Evolutionary conservation across 768 basidiomycete species (phyloP).

Genomic region (Royoungia palumana): DNA sequence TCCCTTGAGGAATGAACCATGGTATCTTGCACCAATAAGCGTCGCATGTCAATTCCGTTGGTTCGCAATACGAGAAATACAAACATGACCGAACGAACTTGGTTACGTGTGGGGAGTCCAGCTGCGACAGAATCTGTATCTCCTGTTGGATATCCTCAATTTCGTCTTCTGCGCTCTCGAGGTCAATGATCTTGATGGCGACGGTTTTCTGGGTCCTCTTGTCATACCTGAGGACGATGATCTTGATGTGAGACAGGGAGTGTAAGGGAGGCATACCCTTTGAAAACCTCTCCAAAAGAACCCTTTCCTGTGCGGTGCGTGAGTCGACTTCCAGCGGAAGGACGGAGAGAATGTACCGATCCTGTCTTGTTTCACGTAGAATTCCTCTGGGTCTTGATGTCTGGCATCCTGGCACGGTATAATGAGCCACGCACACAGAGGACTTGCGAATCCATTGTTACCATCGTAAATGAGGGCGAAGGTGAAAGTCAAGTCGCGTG

Average conservation of each 20-base stretch:
- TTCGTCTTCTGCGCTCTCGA: slow-evolving; percentile 98
- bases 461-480: slow-evolving; percentile 17
- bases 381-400: slow-evolving; percentile 90
- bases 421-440: slow-evolving; percentile 6
- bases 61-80: slow-evolving; percentile 26
- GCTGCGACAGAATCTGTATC: slow-evolving; percentile 94
- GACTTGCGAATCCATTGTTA: slow-evolving; percentile 2
- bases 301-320: slow-evolving; percentile 71
- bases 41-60: slow-evolving; percentile 31
- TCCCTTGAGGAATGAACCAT: slow-evolving; percentile 94
- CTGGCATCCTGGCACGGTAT: slow-evolving; percentile 50
- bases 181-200: slow-evolving; percentile 99
- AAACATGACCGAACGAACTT: slow-evolving; percentile 57
- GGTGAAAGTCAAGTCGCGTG: slow-evolving; percentile 12
- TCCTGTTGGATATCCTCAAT: slow-evolving; percentile 99
- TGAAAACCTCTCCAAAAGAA: slow-evolving; percentile 99
- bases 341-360: slow-evolving; percentile 61
- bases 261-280: slow-evolving; percentile 60
- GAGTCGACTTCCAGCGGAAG: slow-evolving; percentile 15
- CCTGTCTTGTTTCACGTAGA: slow-evolving; percentile 95
- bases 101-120: slow-evolving; percentile 95
- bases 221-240: slow-evolving; percentile 63
- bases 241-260: slow-evolving; percentile 3
- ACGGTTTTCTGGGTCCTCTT: slow-evolving; percentile 95
- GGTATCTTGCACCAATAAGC: slow-evolving; percentile 58